Evolutionary conservation across 441 rosid species (phyloP).

Genomic region (Brassica hybrid): DNA sequence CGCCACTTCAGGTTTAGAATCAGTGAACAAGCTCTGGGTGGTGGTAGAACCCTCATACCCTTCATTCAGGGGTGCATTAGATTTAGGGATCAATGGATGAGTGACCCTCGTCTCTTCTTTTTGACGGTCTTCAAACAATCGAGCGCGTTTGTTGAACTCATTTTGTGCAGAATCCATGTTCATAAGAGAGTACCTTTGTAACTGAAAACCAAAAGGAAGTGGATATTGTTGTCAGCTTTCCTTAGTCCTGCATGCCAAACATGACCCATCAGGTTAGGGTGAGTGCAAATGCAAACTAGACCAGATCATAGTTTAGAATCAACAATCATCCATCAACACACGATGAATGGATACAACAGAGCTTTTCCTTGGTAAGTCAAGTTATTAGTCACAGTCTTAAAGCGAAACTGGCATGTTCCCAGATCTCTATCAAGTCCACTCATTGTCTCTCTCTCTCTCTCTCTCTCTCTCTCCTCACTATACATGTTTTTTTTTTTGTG

Average conservation of each 20-base stretch:
- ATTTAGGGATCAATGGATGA: no score
- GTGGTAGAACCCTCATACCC: constrained; percentile 49
- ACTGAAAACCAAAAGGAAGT: constrained; percentile 76
- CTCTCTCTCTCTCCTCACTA: constrained; percentile 3
- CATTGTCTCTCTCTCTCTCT: background rate
- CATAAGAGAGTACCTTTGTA: constrained; percentile 45
- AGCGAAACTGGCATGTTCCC: constrained; percentile 39
- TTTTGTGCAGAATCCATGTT: constrained; percentile 36
- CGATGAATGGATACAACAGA: background rate
- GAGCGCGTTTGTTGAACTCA: constrained; percentile 58
- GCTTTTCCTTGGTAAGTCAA: constrained; percentile 34
- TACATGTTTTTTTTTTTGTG: background rate
- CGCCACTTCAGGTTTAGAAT: constrained; percentile 51
- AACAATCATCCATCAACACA: no score
- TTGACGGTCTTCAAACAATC: constrained; percentile 72
- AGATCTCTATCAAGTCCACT: constrained; percentile 6
- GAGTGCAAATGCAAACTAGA: no score
- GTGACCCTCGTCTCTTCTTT: constrained; percentile 59
- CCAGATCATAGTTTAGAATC: no score
- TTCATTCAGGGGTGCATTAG: constrained; percentile 41
- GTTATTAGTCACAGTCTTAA: constrained; percentile 62
- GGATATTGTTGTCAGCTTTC: constrained; percentile 70
- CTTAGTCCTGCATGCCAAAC: constrained; percentile 78
- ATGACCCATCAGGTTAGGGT: constrained; percentile 67
- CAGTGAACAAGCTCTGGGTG: constrained; percentile 62